Conservation (phyloP, 2,329 filamentous ascomycete genomes). For the Myrmaecium sp. region DNA sequence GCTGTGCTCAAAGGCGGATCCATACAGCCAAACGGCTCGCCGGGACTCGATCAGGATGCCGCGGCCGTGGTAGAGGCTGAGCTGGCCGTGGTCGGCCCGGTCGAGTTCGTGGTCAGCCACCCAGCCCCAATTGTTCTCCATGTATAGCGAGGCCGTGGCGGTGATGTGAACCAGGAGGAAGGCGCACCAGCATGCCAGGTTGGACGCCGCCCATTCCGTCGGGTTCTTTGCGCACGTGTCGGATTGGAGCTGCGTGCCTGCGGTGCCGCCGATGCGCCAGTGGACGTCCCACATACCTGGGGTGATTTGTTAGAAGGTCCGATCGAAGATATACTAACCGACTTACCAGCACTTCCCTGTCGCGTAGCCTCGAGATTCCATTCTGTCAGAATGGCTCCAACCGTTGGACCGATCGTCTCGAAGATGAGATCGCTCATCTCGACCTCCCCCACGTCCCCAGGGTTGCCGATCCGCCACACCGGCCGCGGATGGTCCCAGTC, state of each 20-base stretch:
- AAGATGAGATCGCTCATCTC: conserved; percentile 60
- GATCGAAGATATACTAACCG: conserved; percentile 43
- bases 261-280: conserved; percentile 64
- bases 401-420: conserved; percentile 46
- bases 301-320: too few relatives aligned
- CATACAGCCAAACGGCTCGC: conserved; percentile 38
- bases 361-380: conserved; percentile 65
- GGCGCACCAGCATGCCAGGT: conserved; percentile 51
- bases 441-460: conserved; percentile 46
- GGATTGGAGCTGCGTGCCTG: conserved; percentile 62
- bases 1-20: conserved; percentile 46
- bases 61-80: conserved; percentile 74
- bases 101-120: conserved; percentile 85
- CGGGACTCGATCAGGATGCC: conserved; percentile 55
- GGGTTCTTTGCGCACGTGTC: conserved; percentile 64
- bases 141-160: conserved; percentile 44
- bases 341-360: conserved; percentile 23
- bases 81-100: conserved; percentile 49
- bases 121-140: conserved; percentile 90
- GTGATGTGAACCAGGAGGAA: conserved; percentile 40
- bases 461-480: conserved; percentile 48
- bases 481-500: conserved; percentile 40
- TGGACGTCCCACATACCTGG: conserved; percentile 77
- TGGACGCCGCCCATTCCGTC: conserved; percentile 34
- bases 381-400: conserved; percentile 54